Evolutionary conservation across 2,329 filamentous ascomycete genomes (phyloP), one percentile per base, ranked within the genome.

Genomic region (Diplodia intermedia): DNA sequence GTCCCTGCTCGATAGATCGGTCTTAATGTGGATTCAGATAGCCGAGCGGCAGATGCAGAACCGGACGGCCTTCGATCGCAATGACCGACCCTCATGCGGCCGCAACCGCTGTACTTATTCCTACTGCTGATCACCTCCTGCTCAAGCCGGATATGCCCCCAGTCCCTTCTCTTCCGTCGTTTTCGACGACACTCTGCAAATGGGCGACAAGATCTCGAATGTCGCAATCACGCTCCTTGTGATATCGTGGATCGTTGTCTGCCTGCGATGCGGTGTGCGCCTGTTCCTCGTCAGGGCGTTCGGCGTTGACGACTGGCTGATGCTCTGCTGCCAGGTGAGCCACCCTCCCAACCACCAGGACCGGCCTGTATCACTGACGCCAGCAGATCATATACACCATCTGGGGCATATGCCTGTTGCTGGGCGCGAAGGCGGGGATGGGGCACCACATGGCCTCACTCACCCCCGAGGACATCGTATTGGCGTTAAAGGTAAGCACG

Each of bases 221-320:
- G n/a, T 26, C 47, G 23, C 60, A 15, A 26, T 38, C 31, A 4
- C 23, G 40, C 15, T 82, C 71, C 75, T 81, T 61, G 62, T 77
- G 5, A 68, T 81, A 12, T 75, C 79, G 66, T 81, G 78, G 75
- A 65, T 78, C 4, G 74, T 78, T 5, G 76, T 81, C n/a, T 65
- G 70, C 40, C 68, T 82, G 20, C 75, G 80, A 11, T 70, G 81
- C 26, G 78, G 79, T 52, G 78, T 80, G 12, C 75, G 80, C 47
- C 72, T 73, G 2, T 69, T 73, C 15, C 70, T 81, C 72, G 72
- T 79, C 56, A 77, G 75, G 26, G 74, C 72, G 1, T 81, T 79
- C 71, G 80, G 79, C 8, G 66, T 71, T 12, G 81, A 82, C 70
- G 81, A 83, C 71, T 79, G 75, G 70, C 76, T 73, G 4, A 82